Percentiles rank a stretch among this genome's conserved stretches.
Evolutionary conservation across 495 filamentous ascomycete genomes (phyloP).

Genomic region (Neurospora sp.): DNA sequence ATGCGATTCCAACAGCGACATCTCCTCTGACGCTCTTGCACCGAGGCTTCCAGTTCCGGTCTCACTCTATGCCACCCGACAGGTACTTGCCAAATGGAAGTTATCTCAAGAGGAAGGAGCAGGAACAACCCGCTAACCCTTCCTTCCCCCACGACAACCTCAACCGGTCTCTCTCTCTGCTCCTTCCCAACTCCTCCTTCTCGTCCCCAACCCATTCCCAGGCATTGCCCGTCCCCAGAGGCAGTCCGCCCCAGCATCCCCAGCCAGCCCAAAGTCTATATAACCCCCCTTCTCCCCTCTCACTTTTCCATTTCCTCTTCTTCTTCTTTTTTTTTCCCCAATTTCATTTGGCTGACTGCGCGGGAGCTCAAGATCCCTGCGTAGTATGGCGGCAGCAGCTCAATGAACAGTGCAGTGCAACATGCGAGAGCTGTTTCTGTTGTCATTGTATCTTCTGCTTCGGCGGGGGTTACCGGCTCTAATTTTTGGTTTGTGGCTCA

Average conservation of each 20-base stretch:
- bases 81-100: too few species aligned
- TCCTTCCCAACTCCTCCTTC: too few species aligned
- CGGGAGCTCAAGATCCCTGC: background rate
- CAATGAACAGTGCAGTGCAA: background rate
- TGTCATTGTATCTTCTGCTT: background rate
- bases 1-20: too few species aligned
- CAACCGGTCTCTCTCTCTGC: too few species aligned
- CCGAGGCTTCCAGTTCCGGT: too few species aligned
- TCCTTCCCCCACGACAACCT: too few species aligned
- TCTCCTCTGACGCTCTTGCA: too few species aligned
- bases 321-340: background rate
- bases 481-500: background rate
- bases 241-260: background rate
- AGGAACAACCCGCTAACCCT: too few species aligned
- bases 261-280: background rate
- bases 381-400: background rate
- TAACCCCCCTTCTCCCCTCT: background rate
- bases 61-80: too few species aligned
- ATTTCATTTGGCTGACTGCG: background rate
- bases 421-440: background rate
- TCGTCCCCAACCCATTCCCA: background rate
- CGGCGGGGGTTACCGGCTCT: background rate
- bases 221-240: background rate
- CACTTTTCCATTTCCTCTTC: background rate
- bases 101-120: too few species aligned